phyloP scores from a whole-genome alignment of 2,329 filamentous ascomycete genomes.

The Coniochaeta sp. region DNA sequence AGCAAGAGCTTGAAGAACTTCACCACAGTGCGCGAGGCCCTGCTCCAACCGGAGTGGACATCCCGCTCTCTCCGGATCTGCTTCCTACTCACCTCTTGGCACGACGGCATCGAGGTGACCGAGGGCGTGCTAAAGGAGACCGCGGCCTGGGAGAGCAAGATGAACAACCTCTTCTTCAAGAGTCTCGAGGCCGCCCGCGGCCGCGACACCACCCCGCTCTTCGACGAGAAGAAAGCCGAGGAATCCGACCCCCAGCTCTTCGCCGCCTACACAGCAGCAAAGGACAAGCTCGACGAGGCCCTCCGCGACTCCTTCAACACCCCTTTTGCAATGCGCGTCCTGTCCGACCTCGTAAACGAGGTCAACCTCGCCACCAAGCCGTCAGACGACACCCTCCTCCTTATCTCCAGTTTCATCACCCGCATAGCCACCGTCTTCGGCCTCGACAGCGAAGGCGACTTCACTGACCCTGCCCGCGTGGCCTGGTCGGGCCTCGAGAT shows the following conservation, averaged over 20 bases:
- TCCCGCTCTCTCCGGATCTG: slow-evolving; percentile 59
- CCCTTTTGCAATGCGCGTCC: slow-evolving; percentile 50
- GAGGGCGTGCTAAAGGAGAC: slow-evolving; percentile 54
- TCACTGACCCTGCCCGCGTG: slow-evolving; percentile 34
- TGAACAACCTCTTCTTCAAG: slow-evolving; percentile 42
- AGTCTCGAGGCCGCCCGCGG: slow-evolving; percentile 15
- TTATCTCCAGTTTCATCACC: slow-evolving; percentile 55
- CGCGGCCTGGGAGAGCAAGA: slow-evolving; percentile 55
- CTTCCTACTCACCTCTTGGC: slow-evolving; percentile 63
- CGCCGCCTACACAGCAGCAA: slow-evolving; percentile 42
- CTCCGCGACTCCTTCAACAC: slow-evolving; percentile 67
- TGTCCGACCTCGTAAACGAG: slow-evolving; percentile 57
- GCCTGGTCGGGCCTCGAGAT: slow-evolving; percentile 62
- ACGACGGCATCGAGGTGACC: slow-evolving; percentile 64
- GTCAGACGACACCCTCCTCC: slow-evolving; percentile 13
- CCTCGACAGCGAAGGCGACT: slow-evolving; percentile 38
- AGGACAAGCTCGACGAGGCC: slow-evolving; percentile 50
- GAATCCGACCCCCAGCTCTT: slow-evolving; percentile 32
- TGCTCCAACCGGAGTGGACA: slow-evolving; percentile 57
- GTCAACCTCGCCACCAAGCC: slow-evolving; percentile 40
- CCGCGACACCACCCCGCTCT: slow-evolving; percentile 11
- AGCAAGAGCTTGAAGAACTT: slow-evolving; percentile 69
- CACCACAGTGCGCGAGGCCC: slow-evolving; percentile 60
- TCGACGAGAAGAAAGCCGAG: slow-evolving; percentile 1
- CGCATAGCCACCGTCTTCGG: slow-evolving; percentile 60